These are phyloP conservation scores for Globisporangium okanoganense DNA, from an alignment of 352 stramenopile genomes.

Conservation along the genomic window DNA sequence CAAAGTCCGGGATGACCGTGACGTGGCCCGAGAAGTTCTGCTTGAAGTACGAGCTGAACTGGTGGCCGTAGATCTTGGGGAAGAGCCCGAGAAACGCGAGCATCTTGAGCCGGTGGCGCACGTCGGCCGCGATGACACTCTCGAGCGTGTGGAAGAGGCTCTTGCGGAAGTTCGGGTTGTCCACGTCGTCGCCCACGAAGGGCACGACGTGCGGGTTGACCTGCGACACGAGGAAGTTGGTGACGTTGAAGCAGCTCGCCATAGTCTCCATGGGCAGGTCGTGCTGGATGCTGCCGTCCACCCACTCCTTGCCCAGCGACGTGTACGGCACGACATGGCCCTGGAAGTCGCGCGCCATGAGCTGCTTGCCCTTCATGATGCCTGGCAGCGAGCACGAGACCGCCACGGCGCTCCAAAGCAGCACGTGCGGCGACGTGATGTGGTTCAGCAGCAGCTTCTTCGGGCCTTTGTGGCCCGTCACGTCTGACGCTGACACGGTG, in stretches of 20 bases:
- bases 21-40: conserved; percentile 97
- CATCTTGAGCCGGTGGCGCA: conserved; percentile 65
- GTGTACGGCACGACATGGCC: conserved; percentile 90
- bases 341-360: conserved; percentile 66
- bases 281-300: conserved; percentile 90
- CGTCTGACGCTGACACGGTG: conserved; percentile 88
- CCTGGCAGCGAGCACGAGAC: conserved; percentile 90
- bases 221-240: conserved; percentile 89
- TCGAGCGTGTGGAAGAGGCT: conserved; percentile 72
- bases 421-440: conserved; percentile 91
- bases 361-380: conserved; percentile 90
- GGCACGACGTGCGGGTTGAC: conserved; percentile 91
- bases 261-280: conserved; percentile 94
- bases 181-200: conserved; percentile 89
- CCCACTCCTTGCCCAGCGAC: conserved; percentile 90
- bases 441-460: conserved; percentile 91
- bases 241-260: conserved; percentile 92
- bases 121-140: conserved; percentile 78
- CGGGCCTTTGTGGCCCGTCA: conserved; percentile 78
- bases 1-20: conserved; percentile 90
- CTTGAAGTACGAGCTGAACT: conserved; percentile 73
- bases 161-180: conserved; percentile 55
- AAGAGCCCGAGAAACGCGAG: conserved; percentile 87
- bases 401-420: conserved; percentile 88
- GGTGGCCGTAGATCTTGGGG: conserved; percentile 76